A percentile compares a stretch with the other conserved stretches of the same genome.
Conservation (phyloP, 495 filamentous ascomycete genomes). For the Penicillium roqueforti region DNA sequence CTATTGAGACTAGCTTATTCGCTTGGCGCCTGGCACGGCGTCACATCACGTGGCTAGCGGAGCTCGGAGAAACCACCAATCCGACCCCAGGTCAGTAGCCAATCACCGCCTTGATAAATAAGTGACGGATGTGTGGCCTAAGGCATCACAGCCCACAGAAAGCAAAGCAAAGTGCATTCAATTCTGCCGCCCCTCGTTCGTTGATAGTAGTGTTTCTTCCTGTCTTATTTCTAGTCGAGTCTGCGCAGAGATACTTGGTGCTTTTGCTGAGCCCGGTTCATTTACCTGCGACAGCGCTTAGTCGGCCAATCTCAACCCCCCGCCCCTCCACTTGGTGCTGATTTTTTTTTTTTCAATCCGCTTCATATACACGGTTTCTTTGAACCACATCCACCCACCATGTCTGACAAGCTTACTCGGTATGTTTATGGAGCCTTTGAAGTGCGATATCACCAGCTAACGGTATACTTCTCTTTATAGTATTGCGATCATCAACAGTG, state of each 20-base stretch:
- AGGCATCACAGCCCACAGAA: slow-evolving; percentile 30
- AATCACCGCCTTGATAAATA: slow-evolving; percentile 30
- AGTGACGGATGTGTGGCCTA: slow-evolving; percentile 26
- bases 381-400: slow-evolving; percentile 38
- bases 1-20: slow-evolving; percentile 26
- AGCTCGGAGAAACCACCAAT: neutral
- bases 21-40: slow-evolving; percentile 15
- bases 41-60: slow-evolving; percentile 19
- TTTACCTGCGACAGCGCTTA: slow-evolving; percentile 12
- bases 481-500: slow-evolving; percentile 94
- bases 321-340: slow-evolving; percentile 9
- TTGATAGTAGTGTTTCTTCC: slow-evolving; percentile 21
- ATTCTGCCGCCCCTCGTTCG: slow-evolving; percentile 20
- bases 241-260: slow-evolving; percentile 25
- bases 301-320: slow-evolving; percentile 14
- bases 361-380: slow-evolving; percentile 21
- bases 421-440: slow-evolving; percentile 31
- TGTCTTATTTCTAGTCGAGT: slow-evolving; percentile 14
- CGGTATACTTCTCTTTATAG: slow-evolving; percentile 42
- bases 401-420: slow-evolving; percentile 87
- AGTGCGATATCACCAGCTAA: slow-evolving; percentile 11
- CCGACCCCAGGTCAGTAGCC: slow-evolving; percentile 1
- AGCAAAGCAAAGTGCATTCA: slow-evolving; percentile 23
- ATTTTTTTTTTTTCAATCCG: slow-evolving; percentile 14
- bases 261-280: slow-evolving; percentile 15